Percentiles rank a stretch among this genome's conserved stretches.
These are phyloP conservation scores for Ustilago trichophora DNA, from an alignment of 1,284 basidiomycete species.

Conservation along the genomic window DNA sequence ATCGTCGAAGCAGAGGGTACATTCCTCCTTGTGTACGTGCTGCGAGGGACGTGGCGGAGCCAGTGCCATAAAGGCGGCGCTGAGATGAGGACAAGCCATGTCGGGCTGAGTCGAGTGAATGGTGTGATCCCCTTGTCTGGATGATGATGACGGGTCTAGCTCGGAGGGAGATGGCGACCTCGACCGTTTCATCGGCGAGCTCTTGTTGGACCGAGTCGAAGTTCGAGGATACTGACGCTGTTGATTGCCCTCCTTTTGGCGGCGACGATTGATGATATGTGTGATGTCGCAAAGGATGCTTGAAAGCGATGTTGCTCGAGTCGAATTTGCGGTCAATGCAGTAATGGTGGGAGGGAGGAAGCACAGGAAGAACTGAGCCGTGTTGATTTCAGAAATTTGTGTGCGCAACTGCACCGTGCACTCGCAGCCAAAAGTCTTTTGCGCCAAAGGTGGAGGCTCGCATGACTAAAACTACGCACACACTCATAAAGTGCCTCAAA, in stretches of 20 bases:
- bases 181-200: slow-evolving; percentile 40
- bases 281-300: too few relatives aligned
- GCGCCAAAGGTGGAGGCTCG: slow-evolving; percentile 11
- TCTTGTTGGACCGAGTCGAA: not conserved
- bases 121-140: slow-evolving; percentile 1
- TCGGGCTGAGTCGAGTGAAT: not conserved
- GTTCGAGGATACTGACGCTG: not conserved
- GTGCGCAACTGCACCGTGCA: slow-evolving; percentile 14
- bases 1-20: slow-evolving; percentile 94
- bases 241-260: not conserved
- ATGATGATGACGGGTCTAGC: slow-evolving; percentile 8
- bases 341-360: not conserved
- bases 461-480: not conserved
- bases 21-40: slow-evolving; percentile 81
- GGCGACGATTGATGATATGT: too few relatives aligned
- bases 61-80: slow-evolving; percentile 44
- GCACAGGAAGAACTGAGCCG: slow-evolving; percentile 4
- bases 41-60: slow-evolving; percentile 51
- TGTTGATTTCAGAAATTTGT: not conserved
- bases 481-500: not conserved
- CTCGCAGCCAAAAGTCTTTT: slow-evolving; percentile 8
- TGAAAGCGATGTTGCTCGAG: too few relatives aligned
- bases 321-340: too few relatives aligned
- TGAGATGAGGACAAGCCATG: slow-evolving; percentile 58
- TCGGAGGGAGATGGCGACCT: slow-evolving; percentile 23